Percentiles rank a stretch among this genome's conserved stretches.
phyloP scores from a whole-genome alignment of 2,329 filamentous ascomycete species.

The Penicillium concentricum region DNA sequence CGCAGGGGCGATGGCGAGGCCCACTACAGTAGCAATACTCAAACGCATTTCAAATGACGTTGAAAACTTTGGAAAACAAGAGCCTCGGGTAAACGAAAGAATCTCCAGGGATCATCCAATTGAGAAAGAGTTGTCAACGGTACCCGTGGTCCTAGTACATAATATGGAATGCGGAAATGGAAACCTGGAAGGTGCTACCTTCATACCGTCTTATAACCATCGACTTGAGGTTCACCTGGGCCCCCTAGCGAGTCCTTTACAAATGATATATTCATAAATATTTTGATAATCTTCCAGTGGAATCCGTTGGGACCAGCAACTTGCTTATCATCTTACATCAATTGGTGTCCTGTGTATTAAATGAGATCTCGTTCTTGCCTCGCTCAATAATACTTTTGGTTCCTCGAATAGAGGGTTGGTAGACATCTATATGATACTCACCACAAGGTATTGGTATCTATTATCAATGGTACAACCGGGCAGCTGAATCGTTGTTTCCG shows the following conservation, averaged over 20 bases:
- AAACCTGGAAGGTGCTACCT: neutral
- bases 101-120: too few species aligned
- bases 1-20: neutral
- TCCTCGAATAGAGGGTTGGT: neutral
- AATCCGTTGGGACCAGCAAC: neutral
- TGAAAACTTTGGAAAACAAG: neutral
- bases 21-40: neutral
- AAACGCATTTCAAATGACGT: neutral
- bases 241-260: neutral
- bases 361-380: neutral
- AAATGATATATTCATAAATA: neutral
- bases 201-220: neutral
- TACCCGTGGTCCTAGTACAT: neutral
- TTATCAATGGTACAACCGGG: neutral
- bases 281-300: neutral
- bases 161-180: neutral
- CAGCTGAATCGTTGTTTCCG: neutral
- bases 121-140: neutral
- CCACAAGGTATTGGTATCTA: neutral
- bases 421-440: neutral
- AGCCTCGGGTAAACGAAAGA: neutral
- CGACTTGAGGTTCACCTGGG: neutral
- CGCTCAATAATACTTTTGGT: neutral
- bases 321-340: neutral
- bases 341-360: neutral